phyloP scores from a whole-genome alignment of 768 basidiomycete species.

The Pholiota conissans region DNA sequence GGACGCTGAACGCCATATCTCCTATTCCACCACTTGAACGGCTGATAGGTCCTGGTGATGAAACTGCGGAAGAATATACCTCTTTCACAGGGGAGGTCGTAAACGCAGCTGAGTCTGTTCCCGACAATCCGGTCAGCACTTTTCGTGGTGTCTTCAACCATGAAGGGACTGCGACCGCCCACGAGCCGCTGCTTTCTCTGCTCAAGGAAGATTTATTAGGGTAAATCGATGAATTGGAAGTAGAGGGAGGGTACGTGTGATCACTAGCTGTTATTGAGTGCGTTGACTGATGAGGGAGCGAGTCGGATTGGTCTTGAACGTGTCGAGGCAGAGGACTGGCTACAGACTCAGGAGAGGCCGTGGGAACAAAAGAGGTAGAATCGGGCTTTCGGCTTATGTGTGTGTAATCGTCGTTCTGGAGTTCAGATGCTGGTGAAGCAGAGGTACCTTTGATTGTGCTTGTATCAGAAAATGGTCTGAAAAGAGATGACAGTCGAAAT shows the following conservation, averaged over 20 bases:
- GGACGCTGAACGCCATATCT: constrained; percentile 77
- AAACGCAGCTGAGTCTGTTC: constrained; percentile 24
- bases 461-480: constrained; percentile 68
- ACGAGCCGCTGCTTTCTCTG: constrained; percentile 49
- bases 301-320: constrained; percentile 9
- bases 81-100: constrained; percentile 50
- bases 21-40: constrained; percentile 37
- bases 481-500: constrained; percentile 64
- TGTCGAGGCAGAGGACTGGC: constrained; percentile 8
- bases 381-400: constrained; percentile 58
- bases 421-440: constrained; percentile 25
- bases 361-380: constrained; percentile 59
- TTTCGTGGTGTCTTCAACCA: constrained; percentile 62
- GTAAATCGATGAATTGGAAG: constrained; percentile 46
- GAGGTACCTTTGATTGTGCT: constrained; percentile 28
- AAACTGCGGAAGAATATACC: constrained; percentile 50
- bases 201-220: constrained; percentile 48
- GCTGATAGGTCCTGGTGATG: constrained; percentile 30
- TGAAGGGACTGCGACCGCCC: constrained; percentile 70
- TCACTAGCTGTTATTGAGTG: constrained; percentile 30
- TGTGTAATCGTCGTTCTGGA: constrained; percentile 64
- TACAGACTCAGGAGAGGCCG: constrained; percentile 41
- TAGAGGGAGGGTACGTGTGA: constrained; percentile 83
- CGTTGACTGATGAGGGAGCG: constrained; percentile 13
- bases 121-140: constrained; percentile 31